Evolutionary conservation across 805 yeast genomes (phyloP).

Genomic region (Cyberlindnera maclurae): DNA sequence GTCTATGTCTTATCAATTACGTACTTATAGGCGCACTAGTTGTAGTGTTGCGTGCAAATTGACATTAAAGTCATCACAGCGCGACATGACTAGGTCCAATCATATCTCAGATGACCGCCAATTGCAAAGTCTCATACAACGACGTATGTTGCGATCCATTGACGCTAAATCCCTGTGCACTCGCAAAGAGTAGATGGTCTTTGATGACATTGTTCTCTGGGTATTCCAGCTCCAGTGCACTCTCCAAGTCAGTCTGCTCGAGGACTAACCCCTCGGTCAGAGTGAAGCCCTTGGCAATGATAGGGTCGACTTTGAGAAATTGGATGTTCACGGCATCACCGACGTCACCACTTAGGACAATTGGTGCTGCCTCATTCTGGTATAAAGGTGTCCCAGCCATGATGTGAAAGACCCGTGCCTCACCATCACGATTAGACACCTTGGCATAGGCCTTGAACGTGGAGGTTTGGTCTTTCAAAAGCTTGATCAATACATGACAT

Average conservation of each 20-base stretch:
- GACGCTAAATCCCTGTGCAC: conserved; percentile 5
- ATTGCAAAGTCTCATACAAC: conserved; percentile 3
- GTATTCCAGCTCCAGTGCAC: not conserved
- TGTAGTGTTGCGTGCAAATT: too few relatives aligned
- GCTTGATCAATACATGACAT: conserved; percentile 3
- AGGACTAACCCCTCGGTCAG: not conserved
- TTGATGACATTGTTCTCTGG: conserved; percentile 1
- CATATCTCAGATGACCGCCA: too few relatives aligned
- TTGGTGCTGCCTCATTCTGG: not conserved
- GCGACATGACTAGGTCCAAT: too few relatives aligned
- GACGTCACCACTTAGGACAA: conserved; percentile 5
- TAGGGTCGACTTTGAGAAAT: conserved; percentile 3
- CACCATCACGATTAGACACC: not conserved
- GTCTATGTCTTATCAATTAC: too few relatives aligned
- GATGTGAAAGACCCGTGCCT: conserved; percentile 1
- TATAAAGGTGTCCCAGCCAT: conserved; percentile 8
- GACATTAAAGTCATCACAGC: too few relatives aligned
- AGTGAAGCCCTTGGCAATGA: not conserved
- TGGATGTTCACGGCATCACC: not conserved
- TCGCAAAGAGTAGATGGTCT: conserved; percentile 3
- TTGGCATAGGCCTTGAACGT: conserved; percentile 6
- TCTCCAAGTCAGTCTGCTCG: conserved; percentile 1
- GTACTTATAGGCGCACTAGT: too few relatives aligned
- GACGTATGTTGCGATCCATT: conserved; percentile 3
- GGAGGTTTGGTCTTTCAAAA: not conserved